Evolutionary conservation across 257 asterid genomes (phyloP).

Genomic region (Nyctanthes arbortristis): DNA sequence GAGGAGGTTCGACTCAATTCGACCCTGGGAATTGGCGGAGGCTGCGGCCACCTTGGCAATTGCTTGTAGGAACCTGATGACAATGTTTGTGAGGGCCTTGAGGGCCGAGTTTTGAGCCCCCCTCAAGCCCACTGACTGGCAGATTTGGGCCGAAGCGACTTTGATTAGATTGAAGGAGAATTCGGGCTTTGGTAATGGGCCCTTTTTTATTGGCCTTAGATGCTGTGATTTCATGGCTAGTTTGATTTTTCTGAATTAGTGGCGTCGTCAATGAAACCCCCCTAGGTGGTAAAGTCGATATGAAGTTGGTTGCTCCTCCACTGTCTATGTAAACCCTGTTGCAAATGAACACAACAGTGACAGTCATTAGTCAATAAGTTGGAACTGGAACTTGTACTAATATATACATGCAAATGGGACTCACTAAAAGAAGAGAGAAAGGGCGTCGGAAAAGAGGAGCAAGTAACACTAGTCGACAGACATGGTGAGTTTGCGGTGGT

Average conservation of each 20-base stretch:
- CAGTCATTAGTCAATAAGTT: too few relatives aligned
- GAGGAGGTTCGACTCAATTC: conserved; percentile 48
- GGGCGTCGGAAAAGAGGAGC: too few relatives aligned
- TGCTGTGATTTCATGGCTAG: not conserved
- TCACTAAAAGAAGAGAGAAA: too few relatives aligned
- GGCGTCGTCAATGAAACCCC: too few relatives aligned
- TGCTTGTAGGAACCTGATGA: conserved; percentile 43
- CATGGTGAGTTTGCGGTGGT: too few relatives aligned
- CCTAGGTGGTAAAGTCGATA: not conserved
- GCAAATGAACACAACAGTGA: too few relatives aligned
- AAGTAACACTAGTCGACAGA: too few relatives aligned
- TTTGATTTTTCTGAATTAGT: too few relatives aligned
- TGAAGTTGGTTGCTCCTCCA: too few relatives aligned
- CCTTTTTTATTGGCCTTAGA: not conserved
- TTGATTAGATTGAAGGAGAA: conserved; percentile 37
- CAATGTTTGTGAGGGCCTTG: conserved; percentile 45
- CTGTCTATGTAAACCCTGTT: too few relatives aligned
- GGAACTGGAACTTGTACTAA: too few relatives aligned
- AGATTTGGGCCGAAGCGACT: conserved; percentile 59
- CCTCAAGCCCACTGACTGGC: conserved; percentile 48
- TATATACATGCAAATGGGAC: too few relatives aligned
- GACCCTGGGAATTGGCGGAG: conserved; percentile 49
- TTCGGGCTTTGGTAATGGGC: conserved; percentile 28
- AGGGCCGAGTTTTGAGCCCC: conserved; percentile 46
- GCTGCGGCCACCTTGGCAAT: conserved; percentile 43